phyloP scores from a whole-genome alignment of 192 early-diverging fungal species.

The Backusella parvicylindrica region DNA sequence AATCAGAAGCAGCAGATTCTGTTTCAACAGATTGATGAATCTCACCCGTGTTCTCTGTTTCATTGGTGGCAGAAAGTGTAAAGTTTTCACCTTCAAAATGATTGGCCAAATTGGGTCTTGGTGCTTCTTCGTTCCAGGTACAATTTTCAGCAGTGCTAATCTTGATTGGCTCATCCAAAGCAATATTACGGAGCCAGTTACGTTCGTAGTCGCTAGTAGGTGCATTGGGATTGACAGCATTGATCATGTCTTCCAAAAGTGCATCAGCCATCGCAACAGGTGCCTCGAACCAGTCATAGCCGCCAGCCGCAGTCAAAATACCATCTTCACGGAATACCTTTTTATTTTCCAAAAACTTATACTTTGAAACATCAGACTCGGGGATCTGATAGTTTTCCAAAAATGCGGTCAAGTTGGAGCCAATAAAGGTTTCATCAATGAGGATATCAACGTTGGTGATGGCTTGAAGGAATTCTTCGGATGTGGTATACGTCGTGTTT shows the following conservation, averaged over 20 bases:
- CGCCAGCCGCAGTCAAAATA: conserved; percentile 56
- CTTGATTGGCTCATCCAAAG: conserved; percentile 46
- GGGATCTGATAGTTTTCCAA: conserved; percentile 54
- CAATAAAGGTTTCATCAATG: conserved; percentile 66
- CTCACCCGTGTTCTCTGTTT: neutral
- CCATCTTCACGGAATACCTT: conserved; percentile 70
- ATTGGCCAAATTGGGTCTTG: conserved; percentile 25
- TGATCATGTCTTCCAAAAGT: conserved; percentile 69
- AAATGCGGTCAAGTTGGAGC: conserved; percentile 42
- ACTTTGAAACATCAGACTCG: conserved; percentile 28
- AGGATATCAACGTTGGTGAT: conserved; percentile 59
- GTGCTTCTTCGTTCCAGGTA: conserved; percentile 29
- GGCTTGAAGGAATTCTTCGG: conserved; percentile 47
- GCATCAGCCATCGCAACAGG: conserved; percentile 70
- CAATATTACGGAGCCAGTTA: conserved; percentile 73
- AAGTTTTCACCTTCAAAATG: conserved; percentile 14
- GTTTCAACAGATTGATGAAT: neutral
- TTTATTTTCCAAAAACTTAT: conserved; percentile 62
- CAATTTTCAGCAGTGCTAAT: conserved; percentile 50
- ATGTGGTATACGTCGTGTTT: conserved; percentile 32
- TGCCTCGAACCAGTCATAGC: conserved; percentile 68
- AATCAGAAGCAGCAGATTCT: neutral
- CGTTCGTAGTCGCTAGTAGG: conserved; percentile 47
- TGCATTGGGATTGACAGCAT: conserved; percentile 55
- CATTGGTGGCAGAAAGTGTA: neutral